Base-by-base conservation (phyloP, 2,329 filamentous ascomycete species). In the Sporothrix luriei region DNA sequence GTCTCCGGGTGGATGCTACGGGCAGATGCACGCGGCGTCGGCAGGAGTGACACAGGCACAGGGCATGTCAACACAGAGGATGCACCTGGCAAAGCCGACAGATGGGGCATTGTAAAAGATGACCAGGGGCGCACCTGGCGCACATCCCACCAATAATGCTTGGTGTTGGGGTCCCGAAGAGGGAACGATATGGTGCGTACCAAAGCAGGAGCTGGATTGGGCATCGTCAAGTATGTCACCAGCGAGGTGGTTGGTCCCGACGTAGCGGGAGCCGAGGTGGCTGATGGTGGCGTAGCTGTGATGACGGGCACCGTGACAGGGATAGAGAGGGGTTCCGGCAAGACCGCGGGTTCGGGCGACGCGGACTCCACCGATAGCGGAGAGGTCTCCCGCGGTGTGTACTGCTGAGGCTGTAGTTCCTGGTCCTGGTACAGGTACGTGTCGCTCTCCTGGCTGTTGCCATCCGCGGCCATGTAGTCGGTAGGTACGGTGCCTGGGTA, bases 141-240 rank as follows among this genome's bases (percentile, higher is more conserved):
- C 70, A 97, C 86, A 76, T 98, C 94, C 91, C 93, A 97, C 94
- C 94, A 98, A 79, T 94, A 97, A 82, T 97, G 89, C 78, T 90
- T 92, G 75, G 86, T 90, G 79, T 84, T 86, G 76, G 84, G 89
- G 78, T 88, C 91, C 73, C 84, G 87, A 76, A 84, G 83, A 73
- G 81, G 88, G 77, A 90, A 89, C 71, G 90, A 91, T 74, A 94
- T 87, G 74, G 90, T 91, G 76, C 90, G 90, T 49, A 97, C 92
- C 46, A 97, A 84, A 52, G 90, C 90, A 21, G 94, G 91, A 26
- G 92, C 90, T 24, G 94, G 93, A 77, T 96, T 97, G 71, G 91
- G 81, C 0, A 85, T 83, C 2, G 91, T 93, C 62, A 98, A 87
- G 80, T 95, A 97, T 72, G 85, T 85, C 75, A 93, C 83, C 70